Conservation (phyloP, 768 basidiomycete genomes). For the Trametes meyenii region DNA sequence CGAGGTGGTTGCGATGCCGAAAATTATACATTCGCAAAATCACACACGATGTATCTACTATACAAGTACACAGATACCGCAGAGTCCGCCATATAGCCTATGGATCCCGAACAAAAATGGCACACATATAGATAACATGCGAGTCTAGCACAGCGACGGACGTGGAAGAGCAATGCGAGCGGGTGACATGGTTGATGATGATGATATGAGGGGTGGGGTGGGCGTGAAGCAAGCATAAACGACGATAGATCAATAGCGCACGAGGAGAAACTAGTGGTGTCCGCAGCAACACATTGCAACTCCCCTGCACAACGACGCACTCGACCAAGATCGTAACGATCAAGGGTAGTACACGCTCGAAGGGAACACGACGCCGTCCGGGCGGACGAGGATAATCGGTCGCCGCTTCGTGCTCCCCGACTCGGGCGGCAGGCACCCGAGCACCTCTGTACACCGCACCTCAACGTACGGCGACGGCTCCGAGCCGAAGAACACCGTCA, state of each 20-base stretch:
- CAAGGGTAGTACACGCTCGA: constrained; percentile 82
- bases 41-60: constrained; percentile 5
- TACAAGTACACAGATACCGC: constrained; percentile 27
- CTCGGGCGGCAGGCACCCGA: constrained; percentile 81
- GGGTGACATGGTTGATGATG: neutral
- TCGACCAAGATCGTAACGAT: constrained; percentile 29
- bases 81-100: constrained; percentile 7
- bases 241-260: neutral
- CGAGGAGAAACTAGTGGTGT: neutral
- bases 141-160: constrained; percentile 24
- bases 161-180: constrained; percentile 18
- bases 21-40: constrained; percentile 12
- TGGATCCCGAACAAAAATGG: constrained; percentile 5
- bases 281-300: neutral
- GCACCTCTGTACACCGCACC: constrained; percentile 83
- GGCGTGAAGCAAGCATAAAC: neutral
- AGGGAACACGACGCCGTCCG: constrained; percentile 88
- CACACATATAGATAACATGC: constrained; percentile 23
- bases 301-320: neutral
- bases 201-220: neutral
- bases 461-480: constrained; percentile 88
- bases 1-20: constrained; percentile 10
- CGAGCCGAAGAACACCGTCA: constrained; percentile 83
- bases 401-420: constrained; percentile 66
- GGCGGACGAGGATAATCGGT: constrained; percentile 79